A percentile compares a stretch with the other conserved stretches of the same genome.
Conservation (phyloP, 345 rosid species). For the Lepidium didymum region DNA sequence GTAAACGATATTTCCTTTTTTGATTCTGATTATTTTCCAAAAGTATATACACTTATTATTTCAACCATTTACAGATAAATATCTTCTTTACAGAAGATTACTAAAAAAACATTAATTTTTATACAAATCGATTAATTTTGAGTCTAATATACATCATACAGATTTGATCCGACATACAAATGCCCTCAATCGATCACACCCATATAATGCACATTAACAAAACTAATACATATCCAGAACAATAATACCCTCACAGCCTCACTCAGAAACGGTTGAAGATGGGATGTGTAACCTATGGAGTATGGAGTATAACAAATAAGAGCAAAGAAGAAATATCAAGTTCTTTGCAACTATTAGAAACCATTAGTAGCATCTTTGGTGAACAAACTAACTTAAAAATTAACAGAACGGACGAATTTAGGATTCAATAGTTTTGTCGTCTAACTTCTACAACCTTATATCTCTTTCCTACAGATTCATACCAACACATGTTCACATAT, state of each 20-base stretch:
- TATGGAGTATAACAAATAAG: not conserved
- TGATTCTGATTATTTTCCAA: not conserved
- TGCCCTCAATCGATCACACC: too few relatives aligned
- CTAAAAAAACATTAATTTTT: too few relatives aligned
- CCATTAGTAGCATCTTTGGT: not conserved
- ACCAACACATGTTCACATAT: not conserved
- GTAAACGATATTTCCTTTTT: not conserved
- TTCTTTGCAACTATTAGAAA: not conserved
- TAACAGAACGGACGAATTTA: not conserved
- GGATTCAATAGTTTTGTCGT: constrained; percentile 1
- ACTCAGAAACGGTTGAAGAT: too few relatives aligned
- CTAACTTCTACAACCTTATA: not conserved
- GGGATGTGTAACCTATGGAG: not conserved
- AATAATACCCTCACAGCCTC: too few relatives aligned
- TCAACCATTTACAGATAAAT: not conserved
- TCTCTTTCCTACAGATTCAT: not conserved
- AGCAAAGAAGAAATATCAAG: not conserved
- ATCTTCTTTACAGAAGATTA: too few relatives aligned
- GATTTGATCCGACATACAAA: too few relatives aligned
- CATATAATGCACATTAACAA: too few relatives aligned
- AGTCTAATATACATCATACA: too few relatives aligned
- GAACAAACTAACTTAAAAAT: not conserved
- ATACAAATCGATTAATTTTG: not conserved
- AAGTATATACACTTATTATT: not conserved
- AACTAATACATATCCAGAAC: too few relatives aligned